These are phyloP conservation scores for Boletus albobrunnescens DNA, from an alignment of 1,284 basidiomycete genomes.

Conservation along the genomic window DNA sequence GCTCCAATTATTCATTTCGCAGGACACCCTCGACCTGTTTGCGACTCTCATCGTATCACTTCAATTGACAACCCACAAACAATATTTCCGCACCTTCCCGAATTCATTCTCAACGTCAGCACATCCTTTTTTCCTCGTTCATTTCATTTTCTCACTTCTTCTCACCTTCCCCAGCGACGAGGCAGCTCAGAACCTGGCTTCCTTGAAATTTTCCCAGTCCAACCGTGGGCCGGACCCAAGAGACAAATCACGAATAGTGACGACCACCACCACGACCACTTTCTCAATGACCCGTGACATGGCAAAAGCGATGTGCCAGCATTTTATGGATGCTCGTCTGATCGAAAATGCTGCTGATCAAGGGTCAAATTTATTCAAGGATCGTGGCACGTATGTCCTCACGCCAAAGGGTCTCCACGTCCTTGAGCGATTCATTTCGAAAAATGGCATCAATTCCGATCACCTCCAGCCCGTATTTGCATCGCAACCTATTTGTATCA, in stretches of 20 bases:
- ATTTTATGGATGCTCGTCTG: conserved; percentile 97
- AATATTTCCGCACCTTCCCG: conserved; percentile 92
- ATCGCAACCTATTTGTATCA: conserved; percentile 95
- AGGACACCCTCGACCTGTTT: conserved; percentile 98
- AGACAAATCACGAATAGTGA: conserved; percentile 94
- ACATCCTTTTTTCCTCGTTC: conserved; percentile 6
- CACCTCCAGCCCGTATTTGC: conserved; percentile 88
- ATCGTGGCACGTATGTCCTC: conserved; percentile 92
- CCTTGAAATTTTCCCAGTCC: conserved; percentile 98
- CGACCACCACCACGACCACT: conserved; percentile 98
- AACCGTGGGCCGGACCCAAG: conserved; percentile 97
- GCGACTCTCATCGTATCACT: conserved; percentile 95
- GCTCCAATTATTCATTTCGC: background rate
- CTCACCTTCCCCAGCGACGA: conserved; percentile 69
- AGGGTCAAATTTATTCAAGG: conserved; percentile 87
- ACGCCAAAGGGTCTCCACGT: conserved; percentile 98
- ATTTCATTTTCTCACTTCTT: conserved; percentile 17
- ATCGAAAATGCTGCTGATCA: conserved; percentile 96
- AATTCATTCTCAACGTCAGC: conserved; percentile 94
- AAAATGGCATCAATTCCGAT: conserved; percentile 96
- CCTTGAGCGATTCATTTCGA: conserved; percentile 97
- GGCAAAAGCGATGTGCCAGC: conserved; percentile 99
- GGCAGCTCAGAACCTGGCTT: conserved; percentile 89
- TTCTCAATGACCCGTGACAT: conserved; percentile 99
- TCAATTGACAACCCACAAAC: conserved; percentile 84